These are phyloP conservation scores for Neostapfia colusana DNA, from an alignment of 176 grass and related monocot species.

Conservation along the genomic window DNA sequence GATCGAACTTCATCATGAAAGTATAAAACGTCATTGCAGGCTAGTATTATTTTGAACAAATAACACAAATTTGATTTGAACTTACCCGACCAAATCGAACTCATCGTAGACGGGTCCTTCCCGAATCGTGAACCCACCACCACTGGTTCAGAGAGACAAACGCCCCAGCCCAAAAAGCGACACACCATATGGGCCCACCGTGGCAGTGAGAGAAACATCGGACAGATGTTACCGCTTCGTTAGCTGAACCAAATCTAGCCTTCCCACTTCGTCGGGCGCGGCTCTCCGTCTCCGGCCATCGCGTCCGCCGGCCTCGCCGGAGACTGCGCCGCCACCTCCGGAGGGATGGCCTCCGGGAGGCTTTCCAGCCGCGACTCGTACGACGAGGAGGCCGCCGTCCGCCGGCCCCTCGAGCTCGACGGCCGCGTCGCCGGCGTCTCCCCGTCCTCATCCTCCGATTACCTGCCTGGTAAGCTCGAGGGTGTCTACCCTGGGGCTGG, in stretches of 20 bases:
- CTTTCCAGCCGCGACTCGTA: slow-evolving; percentile 39
- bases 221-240: slow-evolving; percentile 10
- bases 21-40: too few relatives aligned
- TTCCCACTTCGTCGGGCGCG: slow-evolving; percentile 27
- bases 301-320: neutral
- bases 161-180: neutral
- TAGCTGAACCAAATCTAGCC: slow-evolving; percentile 17
- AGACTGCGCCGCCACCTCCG: slow-evolving; percentile 23
- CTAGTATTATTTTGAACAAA: too few relatives aligned
- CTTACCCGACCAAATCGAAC: too few relatives aligned
- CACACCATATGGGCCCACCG: slow-evolving; percentile 5
- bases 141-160: neutral
- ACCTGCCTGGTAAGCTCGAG: slow-evolving; percentile 54
- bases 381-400: slow-evolving; percentile 71
- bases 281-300: slow-evolving; percentile 33
- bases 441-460: slow-evolving; percentile 37
- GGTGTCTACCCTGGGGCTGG: neutral
- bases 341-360: slow-evolving; percentile 29
- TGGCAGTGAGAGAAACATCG: neutral
- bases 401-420: slow-evolving; percentile 57
- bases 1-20: too few relatives aligned
- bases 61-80: too few relatives aligned
- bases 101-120: too few relatives aligned
- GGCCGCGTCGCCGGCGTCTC: slow-evolving; percentile 30
- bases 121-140: too few relatives aligned